Evolutionary conservation across 2,329 filamentous ascomycete genomes (phyloP).

Genomic region (Arthrobotrys musiformis): DNA sequence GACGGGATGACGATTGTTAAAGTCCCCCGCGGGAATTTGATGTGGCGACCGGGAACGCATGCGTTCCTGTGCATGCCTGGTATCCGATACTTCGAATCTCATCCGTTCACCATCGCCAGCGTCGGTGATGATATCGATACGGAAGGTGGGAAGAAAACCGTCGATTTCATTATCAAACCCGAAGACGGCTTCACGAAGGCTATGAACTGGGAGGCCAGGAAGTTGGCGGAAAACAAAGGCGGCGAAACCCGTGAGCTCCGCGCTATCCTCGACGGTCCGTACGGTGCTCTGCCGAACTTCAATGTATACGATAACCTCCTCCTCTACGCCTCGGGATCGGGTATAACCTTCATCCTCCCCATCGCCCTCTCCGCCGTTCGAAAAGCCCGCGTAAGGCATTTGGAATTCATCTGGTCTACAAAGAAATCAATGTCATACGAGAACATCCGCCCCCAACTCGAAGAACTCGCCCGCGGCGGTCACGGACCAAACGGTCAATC

Average conservation of each 20-base stretch:
- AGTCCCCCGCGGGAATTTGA: conserved; percentile 49
- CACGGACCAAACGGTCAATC: conserved; percentile 43
- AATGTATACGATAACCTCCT: conserved; percentile 52
- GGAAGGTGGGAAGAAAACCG: conserved; percentile 54
- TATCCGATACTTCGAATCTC: conserved; percentile 49
- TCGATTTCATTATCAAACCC: conserved; percentile 54
- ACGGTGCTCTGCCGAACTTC: conserved; percentile 54
- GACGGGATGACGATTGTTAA: conserved; percentile 54
- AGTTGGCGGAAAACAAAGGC: conserved; percentile 24
- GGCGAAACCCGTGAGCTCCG: conserved; percentile 38
- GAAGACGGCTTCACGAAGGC: conserved; percentile 53
- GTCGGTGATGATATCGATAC: conserved; percentile 55
- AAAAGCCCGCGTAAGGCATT: conserved; percentile 44
- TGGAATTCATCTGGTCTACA: conserved; percentile 55
- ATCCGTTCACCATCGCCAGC: conserved; percentile 48
- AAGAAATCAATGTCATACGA: conserved; percentile 55
- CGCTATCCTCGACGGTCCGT: conserved; percentile 50
- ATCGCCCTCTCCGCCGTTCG: conserved; percentile 51
- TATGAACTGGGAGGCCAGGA: conserved; percentile 47
- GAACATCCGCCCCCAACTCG: conserved; percentile 54
- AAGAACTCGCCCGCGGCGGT: conserved; percentile 52
- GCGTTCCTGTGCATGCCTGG: conserved; percentile 53
- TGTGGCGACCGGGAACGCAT: conserved; percentile 52
- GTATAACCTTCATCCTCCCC: conserved; percentile 54
- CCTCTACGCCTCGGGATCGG: conserved; percentile 51